Base-by-base conservation (phyloP, 176 grass and related monocot genomes). In the Oryza punctata region DNA sequence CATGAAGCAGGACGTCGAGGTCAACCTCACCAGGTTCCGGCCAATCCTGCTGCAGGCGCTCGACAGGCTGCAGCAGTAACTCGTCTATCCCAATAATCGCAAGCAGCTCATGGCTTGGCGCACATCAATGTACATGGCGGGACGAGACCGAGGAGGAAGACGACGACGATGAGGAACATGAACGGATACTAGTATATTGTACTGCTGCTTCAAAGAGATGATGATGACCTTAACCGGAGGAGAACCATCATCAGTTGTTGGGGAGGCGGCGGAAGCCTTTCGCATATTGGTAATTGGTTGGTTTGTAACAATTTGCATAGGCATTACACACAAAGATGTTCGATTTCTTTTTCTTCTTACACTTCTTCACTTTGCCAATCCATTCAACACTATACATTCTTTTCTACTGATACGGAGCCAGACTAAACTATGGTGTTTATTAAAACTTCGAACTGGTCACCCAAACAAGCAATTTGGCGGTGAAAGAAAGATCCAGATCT, bases 1-100 rank as follows among this genome's bases (percentile, higher is more conserved):
- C 82, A 92, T 97, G 94, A 94, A 93, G 77, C 94, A 97, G 86
- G 89, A 97, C 79, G 91, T 97, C 54, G 70, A 60, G 68, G 73
- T 92, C 25, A 83, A 92, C 69, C 18, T 90, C 44, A 86, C 75
- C 47, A 88, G 45, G 69, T 94, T 94, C 80, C 86, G 70, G 65
- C 85, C 90, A 0, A 10, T 64, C 65, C 78, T 94, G 23, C 73
- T 90, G 47, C 61, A 92, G 59, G 87, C 87, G 23, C 85, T 94
- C n/a, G 86, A 94, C 78, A 83, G 76, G 72, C 80, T 94, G 3
- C 90, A 92, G 69, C 77, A 88, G 50, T 94, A 85, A 69, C 59
- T 23, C 54, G 54, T 59, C 54, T 59, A 16, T 19, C 16, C 19
- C 7, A 59, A 27, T 37, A 4, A 18, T 37, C 10, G 40, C 32